Evolutionary conservation across 2,329 filamentous ascomycete genomes (phyloP), one percentile per base, ranked within the genome.

Genomic region (Xylaria sp.): DNA sequence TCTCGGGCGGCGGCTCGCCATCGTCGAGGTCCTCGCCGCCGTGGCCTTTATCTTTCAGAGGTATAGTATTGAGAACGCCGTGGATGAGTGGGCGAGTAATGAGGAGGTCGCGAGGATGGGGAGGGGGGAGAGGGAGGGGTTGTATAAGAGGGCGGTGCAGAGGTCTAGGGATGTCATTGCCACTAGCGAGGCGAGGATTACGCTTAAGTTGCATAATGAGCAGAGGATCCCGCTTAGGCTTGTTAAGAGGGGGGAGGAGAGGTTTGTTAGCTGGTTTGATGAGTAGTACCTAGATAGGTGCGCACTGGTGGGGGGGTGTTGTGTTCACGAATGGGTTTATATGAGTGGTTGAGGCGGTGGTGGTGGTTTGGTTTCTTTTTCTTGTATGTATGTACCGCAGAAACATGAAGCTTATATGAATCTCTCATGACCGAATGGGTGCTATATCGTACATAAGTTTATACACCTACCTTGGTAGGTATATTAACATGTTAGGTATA

Each of bases 51-150:
- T 89, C 16, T 87, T 88, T 72, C 84, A 85, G 69, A 74, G 85
- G 48, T 88, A 91, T 77, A 91, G 87, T 75, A 82, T 93, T 2
- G 91, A 94, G 82, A 83, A 94, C 69, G 90, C 87, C 1, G 89
- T 93, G 9, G 86, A 89, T 60, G 84, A 86, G 61, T 88, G 83
- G 81, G 85, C 83, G 50, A 81, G 70, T 13, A 84, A 86, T 68
- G 83, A 84, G 25, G 84, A 90, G 77, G 84, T 90, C 3, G 82
- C 78, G 16, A 72, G 69, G 58, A 88, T 89, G 87, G 75, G 75
- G 23, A 70, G 69, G 5, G 77, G 76, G 29, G 78, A 83, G 75
- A 84, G 83, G 75, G 81, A 80, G 53, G 80, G 79, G 58, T 72
- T 91, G 16, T 94, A 92, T 81, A 78, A 80, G 66, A 87, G 86